phyloP scores from a whole-genome alignment of 345 rosid species.

The Lepidium africanum region DNA sequence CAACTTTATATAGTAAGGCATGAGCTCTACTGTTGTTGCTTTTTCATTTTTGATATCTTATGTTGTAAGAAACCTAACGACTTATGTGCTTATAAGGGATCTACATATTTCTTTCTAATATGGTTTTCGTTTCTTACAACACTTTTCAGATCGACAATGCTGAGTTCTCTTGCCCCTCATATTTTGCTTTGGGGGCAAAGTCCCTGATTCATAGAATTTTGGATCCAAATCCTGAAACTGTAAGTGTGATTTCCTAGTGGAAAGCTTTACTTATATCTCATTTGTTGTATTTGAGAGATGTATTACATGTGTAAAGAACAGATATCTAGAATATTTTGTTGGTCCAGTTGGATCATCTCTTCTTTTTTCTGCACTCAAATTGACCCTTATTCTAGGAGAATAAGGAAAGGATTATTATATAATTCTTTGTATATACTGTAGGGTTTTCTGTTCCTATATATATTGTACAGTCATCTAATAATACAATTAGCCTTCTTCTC shows the following conservation, averaged over 20 bases:
- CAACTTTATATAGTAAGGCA: conserved; percentile 93
- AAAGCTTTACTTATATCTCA: background rate
- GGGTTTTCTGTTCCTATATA: no score
- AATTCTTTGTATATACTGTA: no score
- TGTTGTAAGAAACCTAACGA: background rate
- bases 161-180: conserved; percentile 79
- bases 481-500: no score
- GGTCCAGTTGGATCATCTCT: background rate
- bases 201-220: conserved; percentile 69
- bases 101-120: background rate
- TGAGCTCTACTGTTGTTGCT: conserved; percentile 22
- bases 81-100: background rate
- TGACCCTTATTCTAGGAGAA: no score
- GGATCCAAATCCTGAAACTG: conserved; percentile 88
- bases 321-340: conserved; percentile 1
- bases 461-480: no score
- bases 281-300: background rate
- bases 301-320: background rate
- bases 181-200: conserved; percentile 86
- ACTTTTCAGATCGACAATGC: conserved; percentile 72
- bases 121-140: conserved; percentile 1
- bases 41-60: background rate
- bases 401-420: no score
- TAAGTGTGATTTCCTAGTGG: conserved; percentile 30
- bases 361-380: background rate